Evolutionary conservation across 768 basidiomycete species (phyloP).

Genomic region (Chalciporus sphaerocephalus): DNA sequence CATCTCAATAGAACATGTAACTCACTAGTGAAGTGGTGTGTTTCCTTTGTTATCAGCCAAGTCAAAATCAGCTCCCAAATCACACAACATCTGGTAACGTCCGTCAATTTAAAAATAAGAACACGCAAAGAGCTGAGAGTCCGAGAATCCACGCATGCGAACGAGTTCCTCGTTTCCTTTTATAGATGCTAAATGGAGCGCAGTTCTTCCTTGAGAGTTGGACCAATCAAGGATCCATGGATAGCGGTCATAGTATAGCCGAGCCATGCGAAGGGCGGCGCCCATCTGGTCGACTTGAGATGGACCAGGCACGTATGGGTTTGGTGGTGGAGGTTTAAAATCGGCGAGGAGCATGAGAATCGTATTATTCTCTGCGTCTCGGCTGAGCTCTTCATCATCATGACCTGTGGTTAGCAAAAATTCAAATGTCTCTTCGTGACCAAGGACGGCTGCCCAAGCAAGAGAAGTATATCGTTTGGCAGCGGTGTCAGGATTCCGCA

Average conservation of each 20-base stretch:
- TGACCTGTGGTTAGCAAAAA: constrained; percentile 82
- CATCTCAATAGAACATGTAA: constrained; percentile 9
- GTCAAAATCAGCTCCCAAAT: constrained; percentile 86
- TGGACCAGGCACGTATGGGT: constrained; percentile 44
- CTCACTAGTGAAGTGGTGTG: constrained; percentile 89
- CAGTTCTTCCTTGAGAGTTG: constrained; percentile 84
- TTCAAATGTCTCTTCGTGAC: constrained; percentile 90
- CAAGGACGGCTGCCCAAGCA: constrained; percentile 87
- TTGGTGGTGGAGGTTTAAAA: constrained; percentile 50
- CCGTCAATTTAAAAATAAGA: constrained; percentile 12
- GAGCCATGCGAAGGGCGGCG: constrained; percentile 81
- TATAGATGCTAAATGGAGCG: constrained; percentile 81
- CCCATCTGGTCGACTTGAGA: constrained; percentile 60
- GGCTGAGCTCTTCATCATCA: constrained; percentile 89
- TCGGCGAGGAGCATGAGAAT: constrained; percentile 92
- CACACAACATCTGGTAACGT: constrained; percentile 73
- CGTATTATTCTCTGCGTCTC: constrained; percentile 89
- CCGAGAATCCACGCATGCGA: constrained; percentile 48
- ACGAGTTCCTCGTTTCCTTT: constrained; percentile 90
- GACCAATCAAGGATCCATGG: constrained; percentile 89
- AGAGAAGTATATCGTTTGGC: constrained; percentile 78
- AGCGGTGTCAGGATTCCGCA: constrained; percentile 84
- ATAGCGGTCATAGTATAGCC: constrained; percentile 82
- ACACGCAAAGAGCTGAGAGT: constrained; percentile 6
- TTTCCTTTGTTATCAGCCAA: constrained; percentile 90